Evolutionary conservation across 2,329 filamentous ascomycete genomes (phyloP).

Genomic region (Paecilomyces fulvus): DNA sequence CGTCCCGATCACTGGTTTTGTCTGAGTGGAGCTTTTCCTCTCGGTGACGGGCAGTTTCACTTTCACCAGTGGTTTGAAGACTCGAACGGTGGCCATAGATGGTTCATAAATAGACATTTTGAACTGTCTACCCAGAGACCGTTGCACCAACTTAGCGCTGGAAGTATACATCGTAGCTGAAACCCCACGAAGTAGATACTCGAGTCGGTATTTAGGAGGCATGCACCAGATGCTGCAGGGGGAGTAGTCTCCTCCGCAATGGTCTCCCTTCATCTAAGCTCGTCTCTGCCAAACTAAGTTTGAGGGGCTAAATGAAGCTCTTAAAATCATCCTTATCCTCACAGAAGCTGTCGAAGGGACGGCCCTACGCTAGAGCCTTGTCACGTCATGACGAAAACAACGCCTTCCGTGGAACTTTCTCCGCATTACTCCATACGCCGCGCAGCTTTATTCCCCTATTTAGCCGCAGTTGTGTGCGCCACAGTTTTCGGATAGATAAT

Average conservation of each 20-base stretch:
- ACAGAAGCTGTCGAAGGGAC: background rate
- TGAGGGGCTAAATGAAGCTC: background rate
- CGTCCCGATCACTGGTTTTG: background rate
- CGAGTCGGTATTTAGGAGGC: background rate
- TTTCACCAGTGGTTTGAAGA: background rate
- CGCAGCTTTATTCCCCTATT: background rate
- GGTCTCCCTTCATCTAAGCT: background rate
- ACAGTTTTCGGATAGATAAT: background rate
- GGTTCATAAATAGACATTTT: background rate
- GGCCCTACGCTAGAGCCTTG: background rate
- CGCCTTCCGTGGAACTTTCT: background rate
- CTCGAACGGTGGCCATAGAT: background rate
- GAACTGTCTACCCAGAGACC: background rate
- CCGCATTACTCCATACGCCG: background rate
- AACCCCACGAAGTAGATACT: background rate
- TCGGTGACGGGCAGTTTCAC: background rate
- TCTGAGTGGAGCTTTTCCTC: background rate
- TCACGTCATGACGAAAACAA: slow-evolving; percentile 1
- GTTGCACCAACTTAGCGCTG: background rate
- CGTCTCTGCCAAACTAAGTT: background rate
- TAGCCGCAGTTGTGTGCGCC: background rate
- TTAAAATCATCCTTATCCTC: background rate
- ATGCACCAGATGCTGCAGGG: background rate
- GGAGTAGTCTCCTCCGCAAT: background rate
- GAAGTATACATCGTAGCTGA: background rate